Base-by-base conservation (phyloP, 768 basidiomycete species). In the Coprinopsis cinerea region DNA sequence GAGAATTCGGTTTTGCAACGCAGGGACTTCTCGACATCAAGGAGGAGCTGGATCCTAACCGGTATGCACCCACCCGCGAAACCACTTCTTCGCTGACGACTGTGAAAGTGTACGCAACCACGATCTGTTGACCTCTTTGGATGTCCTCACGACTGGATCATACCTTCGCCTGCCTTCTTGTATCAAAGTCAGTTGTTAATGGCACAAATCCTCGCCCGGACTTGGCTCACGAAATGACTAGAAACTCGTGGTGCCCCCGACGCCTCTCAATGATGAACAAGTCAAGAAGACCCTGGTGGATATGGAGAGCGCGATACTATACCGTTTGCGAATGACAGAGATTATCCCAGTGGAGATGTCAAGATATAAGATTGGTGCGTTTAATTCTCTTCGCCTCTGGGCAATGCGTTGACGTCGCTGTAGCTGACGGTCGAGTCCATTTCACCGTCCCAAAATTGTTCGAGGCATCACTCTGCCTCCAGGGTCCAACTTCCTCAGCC, bases 81-180 rank as follows among this genome's bases (percentile, higher is more conserved):
- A 23, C 42, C 17, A 40, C 36, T 45, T 44, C 32, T 32, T 7
- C 25, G 18, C 55, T 56, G 17, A 51, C 42, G 39, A 41, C 40
- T 14, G 37, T 7, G 18, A 4, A 59, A 92, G 94, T 61, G 77
- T 92, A 17, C 84, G 94, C 49, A 97, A 97, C 67, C 92, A 94
- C 53, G 95, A 98, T 65, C 71, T 97, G 20, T 75, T 93, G 3
- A 95, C 92, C 0, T 94, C 94, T 20, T 69, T 97, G 30, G 88
- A 93, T 56, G 88, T 97, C 48, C 73, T 96, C 26, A 88, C 88
- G 1, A 83, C 82, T 11, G 94, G 93, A 0, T 83, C 88, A 14
- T 98, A 97, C 61, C 73, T 81, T 32, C 75, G 91, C 23, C 77
- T 98, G 14, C 93, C 95, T 15, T 76, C 81, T 1, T 74, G 71